These are phyloP conservation scores for Carex pumila DNA, from an alignment of 176 grass and related monocot species.

Conservation along the genomic window DNA sequence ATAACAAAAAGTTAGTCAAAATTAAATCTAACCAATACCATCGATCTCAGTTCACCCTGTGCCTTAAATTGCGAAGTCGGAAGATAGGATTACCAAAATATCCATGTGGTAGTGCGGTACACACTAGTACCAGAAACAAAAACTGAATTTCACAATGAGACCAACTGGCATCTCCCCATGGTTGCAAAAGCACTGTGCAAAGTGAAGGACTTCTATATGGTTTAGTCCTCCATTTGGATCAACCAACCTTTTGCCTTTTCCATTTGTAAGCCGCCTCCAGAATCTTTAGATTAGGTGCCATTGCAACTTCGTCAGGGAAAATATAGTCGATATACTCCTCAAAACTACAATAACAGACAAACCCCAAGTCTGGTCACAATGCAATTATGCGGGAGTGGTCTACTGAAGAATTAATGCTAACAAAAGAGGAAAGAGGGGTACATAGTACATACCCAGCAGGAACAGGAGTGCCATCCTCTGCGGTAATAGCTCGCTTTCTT, in stretches of 20 bases:
- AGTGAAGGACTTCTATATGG: not conserved
- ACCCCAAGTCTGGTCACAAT: conserved; percentile 18
- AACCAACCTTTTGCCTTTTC: conserved; percentile 58
- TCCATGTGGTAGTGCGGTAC: no score
- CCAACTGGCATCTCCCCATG: no score
- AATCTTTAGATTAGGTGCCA: conserved; percentile 76
- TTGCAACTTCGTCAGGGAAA: conserved; percentile 78
- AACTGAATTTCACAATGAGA: no score
- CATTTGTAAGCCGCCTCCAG: conserved; percentile 79
- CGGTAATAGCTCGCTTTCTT: conserved; percentile 62
- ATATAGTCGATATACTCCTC: conserved; percentile 93
- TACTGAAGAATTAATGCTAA: not conserved
- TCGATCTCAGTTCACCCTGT: no score
- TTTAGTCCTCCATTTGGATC: conserved; percentile 45
- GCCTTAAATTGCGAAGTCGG: no score
- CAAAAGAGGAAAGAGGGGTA: not conserved
- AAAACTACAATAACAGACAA: conserved; percentile 38
- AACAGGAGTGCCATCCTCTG: conserved; percentile 51
- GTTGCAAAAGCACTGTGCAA: no score
- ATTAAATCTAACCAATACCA: no score
- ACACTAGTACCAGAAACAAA: no score
- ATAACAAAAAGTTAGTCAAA: no score
- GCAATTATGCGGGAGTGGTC: not conserved
- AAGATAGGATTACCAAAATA: no score
- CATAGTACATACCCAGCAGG: conserved; percentile 45